Conservation (phyloP, 2,329 filamentous ascomycete genomes). For the Talaromyces albobiverticillius region DNA sequence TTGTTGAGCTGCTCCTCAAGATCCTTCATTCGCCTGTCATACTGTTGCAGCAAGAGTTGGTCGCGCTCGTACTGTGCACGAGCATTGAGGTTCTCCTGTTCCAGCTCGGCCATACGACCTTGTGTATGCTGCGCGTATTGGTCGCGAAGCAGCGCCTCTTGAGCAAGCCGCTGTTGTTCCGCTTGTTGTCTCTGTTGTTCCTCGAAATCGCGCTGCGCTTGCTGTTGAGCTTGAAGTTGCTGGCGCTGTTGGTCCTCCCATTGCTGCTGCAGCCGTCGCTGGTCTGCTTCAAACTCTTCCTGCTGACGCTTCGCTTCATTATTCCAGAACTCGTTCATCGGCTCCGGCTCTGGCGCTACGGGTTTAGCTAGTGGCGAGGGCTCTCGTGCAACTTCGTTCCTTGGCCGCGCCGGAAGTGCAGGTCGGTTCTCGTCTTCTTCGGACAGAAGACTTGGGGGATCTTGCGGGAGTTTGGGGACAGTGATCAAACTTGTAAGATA, state of each 20-base stretch:
- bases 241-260: slow-evolving; percentile 76
- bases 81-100: slow-evolving; percentile 91
- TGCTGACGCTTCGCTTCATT: slow-evolving; percentile 87
- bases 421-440: slow-evolving; percentile 82
- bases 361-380: slow-evolving; percentile 67
- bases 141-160: slow-evolving; percentile 83
- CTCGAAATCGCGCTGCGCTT: slow-evolving; percentile 92
- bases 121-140: slow-evolving; percentile 93
- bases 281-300: slow-evolving; percentile 91
- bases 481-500: slow-evolving; percentile 96
- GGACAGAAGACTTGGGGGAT: slow-evolving; percentile 81
- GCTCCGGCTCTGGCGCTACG: slow-evolving; percentile 74
- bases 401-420: slow-evolving; percentile 73
- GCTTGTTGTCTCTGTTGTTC: slow-evolving; percentile 84
- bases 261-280: slow-evolving; percentile 80
- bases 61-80: slow-evolving; percentile 95
- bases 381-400: slow-evolving; percentile 65
- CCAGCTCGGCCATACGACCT: slow-evolving; percentile 89
- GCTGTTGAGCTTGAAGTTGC: slow-evolving; percentile 77
- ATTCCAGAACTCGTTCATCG: slow-evolving; percentile 98
- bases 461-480: slow-evolving; percentile 90
- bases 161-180: slow-evolving; percentile 86
- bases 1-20: slow-evolving; percentile 83
- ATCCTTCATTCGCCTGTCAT: slow-evolving; percentile 90
- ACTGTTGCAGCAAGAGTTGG: slow-evolving; percentile 94